Conservation (phyloP, 2,329 filamentous ascomycete species). For the Cytospora mali region DNA sequence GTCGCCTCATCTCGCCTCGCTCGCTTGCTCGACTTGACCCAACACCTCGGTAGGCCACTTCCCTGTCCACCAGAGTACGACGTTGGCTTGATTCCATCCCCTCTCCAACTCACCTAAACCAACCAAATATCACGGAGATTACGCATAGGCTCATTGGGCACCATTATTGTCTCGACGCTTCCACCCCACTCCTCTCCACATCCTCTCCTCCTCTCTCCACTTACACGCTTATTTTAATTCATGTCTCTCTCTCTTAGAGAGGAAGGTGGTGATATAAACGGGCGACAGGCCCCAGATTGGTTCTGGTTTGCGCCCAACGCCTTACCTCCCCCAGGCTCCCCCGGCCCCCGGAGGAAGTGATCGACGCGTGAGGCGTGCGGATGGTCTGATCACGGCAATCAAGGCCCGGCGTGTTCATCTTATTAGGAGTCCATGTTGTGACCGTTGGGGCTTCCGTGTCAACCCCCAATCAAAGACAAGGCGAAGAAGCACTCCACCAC, state of each 20-base stretch:
- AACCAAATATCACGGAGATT: no score
- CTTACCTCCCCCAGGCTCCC: background rate
- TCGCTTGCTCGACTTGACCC: background rate
- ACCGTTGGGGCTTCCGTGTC: background rate
- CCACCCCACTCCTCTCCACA: background rate
- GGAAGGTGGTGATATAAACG: no score
- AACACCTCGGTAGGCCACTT: conserved; percentile 17
- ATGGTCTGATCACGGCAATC: conserved; percentile 19
- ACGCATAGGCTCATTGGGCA: background rate
- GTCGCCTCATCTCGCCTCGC: background rate
- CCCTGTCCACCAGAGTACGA: conserved; percentile 18
- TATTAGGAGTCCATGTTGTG: background rate
- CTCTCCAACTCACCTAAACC: no score
- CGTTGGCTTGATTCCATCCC: background rate
- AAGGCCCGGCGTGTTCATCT: background rate
- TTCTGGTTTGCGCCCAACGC: conserved; percentile 10
- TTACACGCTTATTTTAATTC: background rate
- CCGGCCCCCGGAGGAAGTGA: conserved; percentile 7
- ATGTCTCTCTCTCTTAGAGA: background rate
- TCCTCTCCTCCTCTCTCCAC: no score
- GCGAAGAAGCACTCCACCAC: no score
- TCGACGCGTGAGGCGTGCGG: conserved; percentile 19
- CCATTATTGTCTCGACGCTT: background rate
- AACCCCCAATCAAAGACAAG: background rate
- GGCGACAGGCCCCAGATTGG: no score